Conservation (phyloP, 805 yeast species). For the Candida ovalis region DNA sequence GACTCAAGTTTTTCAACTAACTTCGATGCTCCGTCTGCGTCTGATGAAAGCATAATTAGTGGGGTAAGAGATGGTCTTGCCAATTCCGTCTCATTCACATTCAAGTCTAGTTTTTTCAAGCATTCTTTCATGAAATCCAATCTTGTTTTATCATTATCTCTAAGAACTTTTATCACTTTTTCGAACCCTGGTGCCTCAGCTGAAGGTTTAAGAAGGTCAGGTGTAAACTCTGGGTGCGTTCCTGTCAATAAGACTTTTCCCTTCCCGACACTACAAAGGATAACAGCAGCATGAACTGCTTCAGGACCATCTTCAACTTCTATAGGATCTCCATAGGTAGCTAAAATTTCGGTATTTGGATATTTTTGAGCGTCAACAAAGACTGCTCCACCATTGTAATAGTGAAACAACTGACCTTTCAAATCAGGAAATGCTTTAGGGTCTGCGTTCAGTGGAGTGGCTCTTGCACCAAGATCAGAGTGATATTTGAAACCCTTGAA, state of each 20-base stretch:
- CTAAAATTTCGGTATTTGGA: constrained; percentile 65
- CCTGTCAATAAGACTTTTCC: constrained; percentile 81
- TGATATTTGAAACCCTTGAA: constrained; percentile 77
- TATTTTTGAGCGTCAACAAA: constrained; percentile 71
- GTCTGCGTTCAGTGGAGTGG: constrained; percentile 44
- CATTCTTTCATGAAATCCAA: constrained; percentile 53
- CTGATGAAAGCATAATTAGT: constrained; percentile 46
- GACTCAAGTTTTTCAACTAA: constrained; percentile 32
- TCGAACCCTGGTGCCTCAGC: constrained; percentile 23
- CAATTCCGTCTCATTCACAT: constrained; percentile 52
- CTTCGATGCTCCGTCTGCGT: constrained; percentile 26
- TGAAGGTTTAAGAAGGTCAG: constrained; percentile 40
- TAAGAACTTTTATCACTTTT: constrained; percentile 38
- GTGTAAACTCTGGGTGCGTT: constrained; percentile 84
- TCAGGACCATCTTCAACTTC: constrained; percentile 41
- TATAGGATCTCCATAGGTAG: constrained; percentile 54
- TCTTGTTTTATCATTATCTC: constrained; percentile 44
- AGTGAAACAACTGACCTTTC: constrained; percentile 33
- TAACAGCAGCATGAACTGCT: constrained; percentile 60
- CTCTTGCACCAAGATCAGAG: constrained; percentile 70
- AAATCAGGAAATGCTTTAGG: constrained; percentile 29
- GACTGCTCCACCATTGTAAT: constrained; percentile 88
- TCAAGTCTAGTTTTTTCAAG: constrained; percentile 59
- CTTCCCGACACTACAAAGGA: constrained; percentile 61
- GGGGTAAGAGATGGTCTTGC: constrained; percentile 69